Base-by-base conservation (phyloP, 2,329 filamentous ascomycete species). In the Fusarium phyllophilum region DNA sequence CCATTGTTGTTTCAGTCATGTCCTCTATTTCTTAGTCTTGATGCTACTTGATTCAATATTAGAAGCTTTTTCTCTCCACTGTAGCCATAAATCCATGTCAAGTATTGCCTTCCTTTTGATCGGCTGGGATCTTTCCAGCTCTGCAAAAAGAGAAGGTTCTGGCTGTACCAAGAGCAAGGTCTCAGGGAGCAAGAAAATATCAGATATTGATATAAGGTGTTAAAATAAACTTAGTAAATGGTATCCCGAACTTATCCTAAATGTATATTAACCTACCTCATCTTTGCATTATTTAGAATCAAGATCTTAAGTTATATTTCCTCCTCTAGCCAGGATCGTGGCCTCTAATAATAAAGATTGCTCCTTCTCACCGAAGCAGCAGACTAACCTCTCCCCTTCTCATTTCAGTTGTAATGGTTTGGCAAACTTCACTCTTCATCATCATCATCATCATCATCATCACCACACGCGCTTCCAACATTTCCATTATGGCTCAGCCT, bases 121-220 rank as follows among this genome's bases (percentile, higher is more conserved):
- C 24, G 6, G 13, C 18, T 6, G 9, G 9, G 44, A 22, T 46
- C 9, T 46, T 46, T 46, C 8, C 24, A 46, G 13, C 12, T 29
- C 24, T 46, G 10, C 2, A 26, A 44, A 26, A 18, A 26, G 38
- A 8, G 6, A 39, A 39, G 38, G 20, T 22, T 39, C 38, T 22
- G 38, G 20, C 38, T 39, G 20, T 20, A 39, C 20, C 38, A 39
- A 22, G 38, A 39, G 38, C 38, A 17, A 24, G n/a, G n/a, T 9
- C 14, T n/a, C 22, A 2, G 13, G 22, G 39, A 10, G 5, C 0
- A 15, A 10, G 2, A 42, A n/a, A 15, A n/a, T 15, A 6, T 9
- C 8, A 17, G 22, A 24, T 10, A 8, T 42, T 42, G 6, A 24
- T 17, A 24, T 14, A 4, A 24, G 14, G 5, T 24, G 6, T 15